Percentiles rank a stretch among this genome's conserved stretches.
Conservation (phyloP, 495 filamentous ascomycete genomes). For the Talaromyces stipitatus region DNA sequence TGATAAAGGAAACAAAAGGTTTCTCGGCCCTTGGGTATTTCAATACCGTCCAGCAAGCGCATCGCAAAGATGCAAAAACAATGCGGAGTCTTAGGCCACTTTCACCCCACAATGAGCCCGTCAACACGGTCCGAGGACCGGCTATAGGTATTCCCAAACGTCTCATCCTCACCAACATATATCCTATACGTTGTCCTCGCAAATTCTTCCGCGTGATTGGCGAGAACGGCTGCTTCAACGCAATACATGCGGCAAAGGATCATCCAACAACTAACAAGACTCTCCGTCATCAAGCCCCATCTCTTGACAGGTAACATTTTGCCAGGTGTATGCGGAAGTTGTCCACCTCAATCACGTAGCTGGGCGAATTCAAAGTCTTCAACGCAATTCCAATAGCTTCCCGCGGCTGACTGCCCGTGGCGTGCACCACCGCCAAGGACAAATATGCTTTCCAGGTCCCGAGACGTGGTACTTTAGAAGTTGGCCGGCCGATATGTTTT, state of each 20-base stretch:
- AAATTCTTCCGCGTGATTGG: slow-evolving; percentile 21
- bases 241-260: slow-evolving; percentile 21
- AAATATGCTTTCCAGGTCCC: slow-evolving; percentile 20
- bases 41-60: too few relatives aligned
- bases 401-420: neutral
- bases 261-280: slow-evolving; percentile 27
- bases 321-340: slow-evolving; percentile 7
- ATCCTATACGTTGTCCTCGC: slow-evolving; percentile 30
- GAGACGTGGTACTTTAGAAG: slow-evolving; percentile 20
- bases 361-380: slow-evolving; percentile 27
- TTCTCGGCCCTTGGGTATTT: too few relatives aligned
- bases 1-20: too few relatives aligned
- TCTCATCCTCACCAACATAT: slow-evolving; percentile 34
- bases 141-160: slow-evolving; percentile 23
- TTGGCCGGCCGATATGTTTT: slow-evolving; percentile 22
- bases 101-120: slow-evolving; percentile 8
- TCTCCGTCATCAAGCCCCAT: slow-evolving; percentile 31
- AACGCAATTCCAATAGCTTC: slow-evolving; percentile 23
- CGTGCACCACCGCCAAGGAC: slow-evolving; percentile 17
- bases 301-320: slow-evolving; percentile 23
- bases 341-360: slow-evolving; percentile 32
- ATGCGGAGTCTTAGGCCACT: too few relatives aligned
- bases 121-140: slow-evolving; percentile 9
- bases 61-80: too few relatives aligned
- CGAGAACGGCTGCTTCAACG: slow-evolving; percentile 18